phyloP scores from a whole-genome alignment of 176 grass and related monocot genomes.

The Juncus inflexus region DNA sequence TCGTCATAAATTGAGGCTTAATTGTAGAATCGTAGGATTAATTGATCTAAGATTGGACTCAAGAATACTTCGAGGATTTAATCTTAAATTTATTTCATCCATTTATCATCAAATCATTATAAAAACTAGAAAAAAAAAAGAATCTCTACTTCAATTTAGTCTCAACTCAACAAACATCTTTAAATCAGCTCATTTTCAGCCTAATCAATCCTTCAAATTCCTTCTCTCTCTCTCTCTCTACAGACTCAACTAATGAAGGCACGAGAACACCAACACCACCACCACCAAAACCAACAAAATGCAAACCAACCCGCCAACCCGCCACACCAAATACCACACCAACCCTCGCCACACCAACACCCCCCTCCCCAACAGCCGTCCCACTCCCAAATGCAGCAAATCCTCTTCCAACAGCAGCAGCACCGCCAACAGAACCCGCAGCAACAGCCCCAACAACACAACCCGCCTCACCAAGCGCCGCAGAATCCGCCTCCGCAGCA shows the following conservation, averaged over 20 bases:
- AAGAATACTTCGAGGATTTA: too few relatives aligned
- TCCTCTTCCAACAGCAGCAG: conserved; percentile 41
- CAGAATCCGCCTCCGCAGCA: conserved; percentile 27
- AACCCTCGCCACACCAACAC: conserved; percentile 16
- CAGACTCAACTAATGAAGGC: conserved; percentile 95
- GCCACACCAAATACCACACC: conserved; percentile 42
- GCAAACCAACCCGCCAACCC: conserved; percentile 31
- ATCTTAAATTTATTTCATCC: too few relatives aligned
- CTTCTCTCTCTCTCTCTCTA: not conserved
- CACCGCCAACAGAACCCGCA: conserved; percentile 60
- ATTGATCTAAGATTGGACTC: too few relatives aligned
- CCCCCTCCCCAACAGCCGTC: conserved; percentile 20
- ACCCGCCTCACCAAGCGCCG: not conserved
- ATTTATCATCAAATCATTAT: too few relatives aligned
- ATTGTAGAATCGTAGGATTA: too few relatives aligned
- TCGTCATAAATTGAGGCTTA: too few relatives aligned
- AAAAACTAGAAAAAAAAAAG: too few relatives aligned
- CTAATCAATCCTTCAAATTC: too few relatives aligned
- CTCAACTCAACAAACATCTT: too few relatives aligned
- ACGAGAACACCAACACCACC: conserved; percentile 74
- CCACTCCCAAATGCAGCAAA: conserved; percentile 25
- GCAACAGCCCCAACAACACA: conserved; percentile 53
- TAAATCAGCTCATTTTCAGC: too few relatives aligned
- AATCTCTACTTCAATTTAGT: too few relatives aligned
- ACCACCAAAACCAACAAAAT: conserved; percentile 34